These are phyloP conservation scores for Thelonectria rubi DNA, from an alignment of 2,329 filamentous ascomycete species.

Conservation along the genomic window DNA sequence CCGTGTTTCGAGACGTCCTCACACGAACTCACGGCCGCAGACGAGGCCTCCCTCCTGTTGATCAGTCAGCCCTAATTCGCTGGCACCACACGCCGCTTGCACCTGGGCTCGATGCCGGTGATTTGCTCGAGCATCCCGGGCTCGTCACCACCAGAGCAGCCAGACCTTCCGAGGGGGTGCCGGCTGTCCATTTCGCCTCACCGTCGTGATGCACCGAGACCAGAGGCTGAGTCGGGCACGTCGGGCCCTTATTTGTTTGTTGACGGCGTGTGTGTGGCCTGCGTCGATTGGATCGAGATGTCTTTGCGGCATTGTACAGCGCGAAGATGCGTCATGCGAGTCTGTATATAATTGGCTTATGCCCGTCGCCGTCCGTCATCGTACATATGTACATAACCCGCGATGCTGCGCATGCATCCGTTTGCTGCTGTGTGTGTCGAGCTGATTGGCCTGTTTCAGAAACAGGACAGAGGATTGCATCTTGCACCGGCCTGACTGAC, in stretches of 20 bases:
- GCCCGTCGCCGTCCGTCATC: not conserved
- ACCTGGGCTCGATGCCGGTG: constrained; percentile 18
- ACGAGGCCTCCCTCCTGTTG: constrained; percentile 33
- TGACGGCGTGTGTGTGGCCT: not conserved
- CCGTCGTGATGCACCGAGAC: too few species aligned
- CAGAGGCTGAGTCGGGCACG: not conserved
- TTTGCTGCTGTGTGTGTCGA: constrained; percentile 16
- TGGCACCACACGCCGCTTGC: constrained; percentile 41
- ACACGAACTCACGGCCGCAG: constrained; percentile 29
- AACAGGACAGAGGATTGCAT: not conserved
- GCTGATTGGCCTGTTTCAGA: constrained; percentile 10
- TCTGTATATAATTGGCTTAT: constrained; percentile 11
- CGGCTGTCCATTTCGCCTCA: too few species aligned
- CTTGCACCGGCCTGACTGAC: too few species aligned
- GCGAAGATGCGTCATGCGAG: constrained; percentile 5
- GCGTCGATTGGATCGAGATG: constrained; percentile 1
- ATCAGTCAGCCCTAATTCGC: constrained; percentile 27
- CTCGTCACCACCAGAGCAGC: constrained; percentile 4
- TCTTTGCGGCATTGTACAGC: not conserved
- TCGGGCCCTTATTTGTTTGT: too few species aligned
- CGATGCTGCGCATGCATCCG: not conserved
- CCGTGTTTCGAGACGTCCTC: constrained; percentile 23
- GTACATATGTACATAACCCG: constrained; percentile 7
- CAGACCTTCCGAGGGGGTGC: too few species aligned
- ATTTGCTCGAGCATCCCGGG: constrained; percentile 33